phyloP scores from a whole-genome alignment of 2,329 filamentous ascomycete genomes.

The Aspergillus sp. region DNA sequence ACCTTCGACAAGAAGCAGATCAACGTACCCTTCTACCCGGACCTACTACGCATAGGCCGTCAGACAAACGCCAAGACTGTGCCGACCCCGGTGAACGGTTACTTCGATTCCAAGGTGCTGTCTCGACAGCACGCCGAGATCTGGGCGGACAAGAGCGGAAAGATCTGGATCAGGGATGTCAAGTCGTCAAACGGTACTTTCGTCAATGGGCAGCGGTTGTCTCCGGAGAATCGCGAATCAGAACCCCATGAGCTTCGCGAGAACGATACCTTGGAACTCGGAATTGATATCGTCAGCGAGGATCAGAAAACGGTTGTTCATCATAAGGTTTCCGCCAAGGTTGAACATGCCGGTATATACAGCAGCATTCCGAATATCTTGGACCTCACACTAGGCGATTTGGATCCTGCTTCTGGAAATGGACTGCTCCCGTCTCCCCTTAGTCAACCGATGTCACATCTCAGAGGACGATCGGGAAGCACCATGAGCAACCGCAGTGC shows the following conservation, averaged over 20 bases:
- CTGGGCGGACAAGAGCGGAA: slow-evolving; percentile 81
- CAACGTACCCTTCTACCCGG: slow-evolving; percentile 87
- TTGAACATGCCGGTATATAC: slow-evolving; percentile 89
- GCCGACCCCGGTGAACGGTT: slow-evolving; percentile 87
- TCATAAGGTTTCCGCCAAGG: slow-evolving; percentile 95
- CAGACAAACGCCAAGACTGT: slow-evolving; percentile 97
- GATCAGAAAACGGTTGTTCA: slow-evolving; percentile 98
- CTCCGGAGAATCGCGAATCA: slow-evolving; percentile 92
- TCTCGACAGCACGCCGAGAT: slow-evolving; percentile 96
- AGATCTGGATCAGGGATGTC: slow-evolving; percentile 94
- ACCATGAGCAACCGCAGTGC: slow-evolving; percentile 63
- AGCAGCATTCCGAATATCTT: slow-evolving; percentile 70
- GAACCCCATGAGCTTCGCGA: slow-evolving; percentile 92
- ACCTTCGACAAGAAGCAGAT: slow-evolving; percentile 98
- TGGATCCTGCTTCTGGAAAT: slow-evolving; percentile 75
- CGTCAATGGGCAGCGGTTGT: slow-evolving; percentile 87
- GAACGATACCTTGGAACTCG: slow-evolving; percentile 87
- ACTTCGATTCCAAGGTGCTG: slow-evolving; percentile 96
- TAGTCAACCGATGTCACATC: slow-evolving; percentile 64
- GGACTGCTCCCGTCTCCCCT: slow-evolving; percentile 70
- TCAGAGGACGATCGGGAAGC: slow-evolving; percentile 69
- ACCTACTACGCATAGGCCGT: slow-evolving; percentile 88
- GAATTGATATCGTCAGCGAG: slow-evolving; percentile 98
- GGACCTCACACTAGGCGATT: slow-evolving; percentile 88
- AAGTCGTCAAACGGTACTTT: slow-evolving; percentile 99